These are phyloP conservation scores for Chlorophyllum brunneum DNA, from an alignment of 768 basidiomycete genomes.

Conservation along the genomic window DNA sequence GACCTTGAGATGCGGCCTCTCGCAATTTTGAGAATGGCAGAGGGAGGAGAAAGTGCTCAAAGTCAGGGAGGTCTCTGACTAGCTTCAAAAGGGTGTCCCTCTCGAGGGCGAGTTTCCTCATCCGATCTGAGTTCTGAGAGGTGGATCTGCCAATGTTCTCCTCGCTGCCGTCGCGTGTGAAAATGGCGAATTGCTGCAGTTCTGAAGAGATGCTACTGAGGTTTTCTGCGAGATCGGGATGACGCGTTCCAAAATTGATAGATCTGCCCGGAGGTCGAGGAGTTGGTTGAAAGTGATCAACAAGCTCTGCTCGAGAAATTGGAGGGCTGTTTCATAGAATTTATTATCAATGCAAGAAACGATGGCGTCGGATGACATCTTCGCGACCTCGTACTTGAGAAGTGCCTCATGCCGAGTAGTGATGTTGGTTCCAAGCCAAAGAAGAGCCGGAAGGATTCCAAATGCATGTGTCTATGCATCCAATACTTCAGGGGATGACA, in stretches of 20 bases:
- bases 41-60: slow-evolving; percentile 20
- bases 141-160: neutral
- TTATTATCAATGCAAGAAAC: slow-evolving; percentile 10
- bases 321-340: slow-evolving; percentile 14
- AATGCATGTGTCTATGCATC: slow-evolving; percentile 14
- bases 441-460: slow-evolving; percentile 14
- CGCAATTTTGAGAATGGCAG: slow-evolving; percentile 10
- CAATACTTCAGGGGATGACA: slow-evolving; percentile 2
- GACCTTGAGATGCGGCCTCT: slow-evolving; percentile 13
- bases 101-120: slow-evolving; percentile 17
- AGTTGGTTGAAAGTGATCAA: slow-evolving; percentile 18
- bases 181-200: neutral
- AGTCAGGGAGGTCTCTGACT: slow-evolving; percentile 13
- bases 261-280: slow-evolving; percentile 14
- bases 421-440: slow-evolving; percentile 17
- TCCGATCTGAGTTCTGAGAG: slow-evolving; percentile 5
- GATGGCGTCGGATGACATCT: slow-evolving; percentile 11
- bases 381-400: slow-evolving; percentile 9
- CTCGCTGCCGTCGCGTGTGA: neutral
- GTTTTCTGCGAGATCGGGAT: slow-evolving; percentile 5
- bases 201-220: neutral
- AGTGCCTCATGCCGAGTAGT: slow-evolving; percentile 15
- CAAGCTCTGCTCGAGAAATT: slow-evolving; percentile 19
- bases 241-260: slow-evolving; percentile 11
- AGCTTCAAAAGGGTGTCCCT: slow-evolving; percentile 14